Conservation (phyloP, 2,329 filamentous ascomycete genomes). For the Dothiorella sarmentorum region DNA sequence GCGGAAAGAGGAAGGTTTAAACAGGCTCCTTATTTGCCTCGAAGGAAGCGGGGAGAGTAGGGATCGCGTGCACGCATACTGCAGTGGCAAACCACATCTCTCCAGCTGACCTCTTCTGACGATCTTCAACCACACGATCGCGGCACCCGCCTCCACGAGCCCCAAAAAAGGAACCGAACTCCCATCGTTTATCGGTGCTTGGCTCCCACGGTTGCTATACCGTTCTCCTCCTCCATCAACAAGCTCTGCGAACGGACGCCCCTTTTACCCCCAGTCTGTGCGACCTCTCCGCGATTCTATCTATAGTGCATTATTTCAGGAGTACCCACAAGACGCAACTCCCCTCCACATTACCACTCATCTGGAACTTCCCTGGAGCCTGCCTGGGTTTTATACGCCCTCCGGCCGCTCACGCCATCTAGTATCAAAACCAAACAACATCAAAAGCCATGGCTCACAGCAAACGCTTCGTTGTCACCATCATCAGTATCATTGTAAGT, state of each 20-base stretch:
- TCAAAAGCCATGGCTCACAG: constrained; percentile 4
- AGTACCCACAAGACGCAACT: background rate
- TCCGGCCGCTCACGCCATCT: no score
- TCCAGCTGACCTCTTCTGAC: background rate
- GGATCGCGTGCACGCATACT: background rate
- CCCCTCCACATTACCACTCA: background rate
- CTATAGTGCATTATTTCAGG: background rate
- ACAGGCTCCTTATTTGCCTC: background rate
- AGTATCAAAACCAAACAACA: no score
- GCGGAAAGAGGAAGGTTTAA: background rate
- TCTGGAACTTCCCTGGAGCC: background rate
- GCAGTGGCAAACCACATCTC: background rate
- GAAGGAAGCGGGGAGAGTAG: background rate
- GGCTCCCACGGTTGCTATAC: background rate
- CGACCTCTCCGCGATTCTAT: background rate
- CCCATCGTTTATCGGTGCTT: background rate
- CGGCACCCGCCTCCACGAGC: background rate
- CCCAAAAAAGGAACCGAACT: background rate
- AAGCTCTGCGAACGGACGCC: background rate
- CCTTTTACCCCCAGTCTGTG: background rate
- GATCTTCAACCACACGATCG: background rate
- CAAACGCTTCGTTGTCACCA: constrained; percentile 10
- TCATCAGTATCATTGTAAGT: constrained; percentile 13
- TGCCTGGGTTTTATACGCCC: background rate
- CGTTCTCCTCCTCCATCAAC: background rate